Evolutionary conservation across 306 rosid species (phyloP).

Genomic region (Ziziphus jujuba): DNA sequence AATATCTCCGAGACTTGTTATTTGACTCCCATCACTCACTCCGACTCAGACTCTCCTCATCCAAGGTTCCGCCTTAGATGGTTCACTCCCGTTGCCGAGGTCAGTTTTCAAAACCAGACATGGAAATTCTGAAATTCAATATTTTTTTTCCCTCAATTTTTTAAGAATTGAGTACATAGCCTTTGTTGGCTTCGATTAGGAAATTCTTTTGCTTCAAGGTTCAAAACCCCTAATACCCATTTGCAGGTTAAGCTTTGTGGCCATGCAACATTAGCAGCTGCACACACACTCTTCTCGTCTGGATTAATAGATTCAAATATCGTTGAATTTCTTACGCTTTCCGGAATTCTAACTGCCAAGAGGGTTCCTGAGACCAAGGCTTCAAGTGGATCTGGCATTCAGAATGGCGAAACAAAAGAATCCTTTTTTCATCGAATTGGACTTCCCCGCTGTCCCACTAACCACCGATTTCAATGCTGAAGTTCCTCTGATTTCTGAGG

Average conservation of each 20-base stretch:
- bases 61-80: slow-evolving; percentile 72
- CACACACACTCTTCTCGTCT: slow-evolving; percentile 52
- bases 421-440: slow-evolving; percentile 44
- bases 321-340: slow-evolving; percentile 60
- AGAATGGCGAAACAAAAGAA: slow-evolving; percentile 27
- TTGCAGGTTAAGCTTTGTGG: slow-evolving; percentile 83
- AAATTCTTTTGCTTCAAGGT: too few relatives aligned
- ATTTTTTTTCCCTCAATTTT: too few relatives aligned
- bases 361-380: slow-evolving; percentile 22
- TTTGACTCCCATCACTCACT: slow-evolving; percentile 33
- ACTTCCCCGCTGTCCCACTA: slow-evolving; percentile 46
- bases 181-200: too few relatives aligned
- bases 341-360: slow-evolving; percentile 59
- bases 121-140: too few relatives aligned
- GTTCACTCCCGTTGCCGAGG: slow-evolving; percentile 77
- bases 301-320: slow-evolving; percentile 39
- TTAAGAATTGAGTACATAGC: too few relatives aligned
- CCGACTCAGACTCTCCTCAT: slow-evolving; percentile 12
- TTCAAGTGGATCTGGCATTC: slow-evolving; percentile 15
- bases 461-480: slow-evolving; percentile 38
- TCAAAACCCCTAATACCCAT: slow-evolving; percentile 3
- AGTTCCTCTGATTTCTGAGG: slow-evolving; percentile 36
- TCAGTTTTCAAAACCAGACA: slow-evolving; percentile 2
- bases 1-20: slow-evolving; percentile 51
- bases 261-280: slow-evolving; percentile 81